Evolutionary conservation across 2,329 filamentous ascomycete species (phyloP), one percentile per base, ranked within the genome.

Genomic region (Septoria linicola): DNA sequence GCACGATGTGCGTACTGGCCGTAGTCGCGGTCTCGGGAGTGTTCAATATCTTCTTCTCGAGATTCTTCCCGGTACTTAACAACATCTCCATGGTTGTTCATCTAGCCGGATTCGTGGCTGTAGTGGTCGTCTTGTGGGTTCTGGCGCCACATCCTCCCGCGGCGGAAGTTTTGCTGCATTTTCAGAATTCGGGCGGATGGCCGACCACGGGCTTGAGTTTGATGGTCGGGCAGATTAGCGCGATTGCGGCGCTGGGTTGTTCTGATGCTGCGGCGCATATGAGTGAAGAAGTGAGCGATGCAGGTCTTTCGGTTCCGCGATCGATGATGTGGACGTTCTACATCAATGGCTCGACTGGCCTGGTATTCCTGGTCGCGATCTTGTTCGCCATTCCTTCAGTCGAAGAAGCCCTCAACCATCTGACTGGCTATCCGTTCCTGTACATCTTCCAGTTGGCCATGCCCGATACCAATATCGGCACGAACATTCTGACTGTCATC

Each of bases 111-210:
- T 58, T 58, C 13, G 56, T 58, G 1, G 56, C 56, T 3, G 50
- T 58, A 8, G 53, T 58, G 1, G 53, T 58, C 8, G 53, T 53
- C 0, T 27, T 58, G 1, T 58, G 56, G 56, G 53, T 55, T 3
- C 50, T 58, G 2, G 53, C 56, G 23, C 56, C 56, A 10, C 56
- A 58, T 48, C 51, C 51, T 4, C 54, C 57, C 7, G 58, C 66
- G n/a, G 34, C 55, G 25, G 60, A 68, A 31, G 66, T 68, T 20
- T 66, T 67, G 30, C 27, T 60, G 1, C 42, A 62, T 34, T 62
- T 65, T 43, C 51, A 54, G 14, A 62, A 65, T 34, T 51, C 52
- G 13, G 59, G 61, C 6, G 64, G 63, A 8, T 68, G 61, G 60
- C 41, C 52, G 8, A 64, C 59, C 23, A 59, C 62, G 44, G 63